phyloP scores from a whole-genome alignment of 371 early-diverging fungal genomes.

The Mortierella sp. region DNA sequence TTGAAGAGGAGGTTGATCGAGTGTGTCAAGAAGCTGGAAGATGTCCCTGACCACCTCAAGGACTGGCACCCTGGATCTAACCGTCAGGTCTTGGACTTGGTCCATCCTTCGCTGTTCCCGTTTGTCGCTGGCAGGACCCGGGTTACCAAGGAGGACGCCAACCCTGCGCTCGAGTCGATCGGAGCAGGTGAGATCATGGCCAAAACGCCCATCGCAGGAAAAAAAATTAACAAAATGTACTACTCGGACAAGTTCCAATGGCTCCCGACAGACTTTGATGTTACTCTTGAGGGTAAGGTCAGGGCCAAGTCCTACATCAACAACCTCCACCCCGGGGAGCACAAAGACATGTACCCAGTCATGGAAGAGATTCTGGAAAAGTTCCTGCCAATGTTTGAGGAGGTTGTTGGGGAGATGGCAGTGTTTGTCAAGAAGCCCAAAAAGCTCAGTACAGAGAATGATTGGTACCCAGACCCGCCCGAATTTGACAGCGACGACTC shows the following conservation, averaged over 20 bases:
- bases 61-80: conserved; percentile 70
- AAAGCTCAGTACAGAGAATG: conserved; percentile 29
- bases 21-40: conserved; percentile 52
- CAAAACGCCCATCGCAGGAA: not conserved
- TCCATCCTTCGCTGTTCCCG: conserved; percentile 72
- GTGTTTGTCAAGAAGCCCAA: conserved; percentile 15
- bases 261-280: conserved; percentile 68
- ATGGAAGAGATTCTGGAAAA: conserved; percentile 53
- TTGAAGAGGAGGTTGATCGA: conserved; percentile 32
- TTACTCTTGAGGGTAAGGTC: conserved; percentile 54
- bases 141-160: conserved; percentile 24
- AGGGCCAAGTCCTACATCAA: conserved; percentile 67
- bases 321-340: conserved; percentile 66
- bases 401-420: conserved; percentile 46
- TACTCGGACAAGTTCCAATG: conserved; percentile 60
- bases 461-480: conserved; percentile 36
- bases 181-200: conserved; percentile 1
- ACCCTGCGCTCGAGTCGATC: conserved; percentile 21
- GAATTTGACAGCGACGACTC: conserved; percentile 19
- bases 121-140: conserved; percentile 44
- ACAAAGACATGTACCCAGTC: conserved; percentile 58
- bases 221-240: not conserved
- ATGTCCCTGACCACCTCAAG: conserved; percentile 54
- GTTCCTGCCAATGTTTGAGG: conserved; percentile 63
- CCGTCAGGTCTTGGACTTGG: conserved; percentile 69